A percentile compares a stretch with the other conserved stretches of the same genome.
Evolutionary conservation across 495 filamentous ascomycete genomes (phyloP).

Genomic region (Neurospora sp.): DNA sequence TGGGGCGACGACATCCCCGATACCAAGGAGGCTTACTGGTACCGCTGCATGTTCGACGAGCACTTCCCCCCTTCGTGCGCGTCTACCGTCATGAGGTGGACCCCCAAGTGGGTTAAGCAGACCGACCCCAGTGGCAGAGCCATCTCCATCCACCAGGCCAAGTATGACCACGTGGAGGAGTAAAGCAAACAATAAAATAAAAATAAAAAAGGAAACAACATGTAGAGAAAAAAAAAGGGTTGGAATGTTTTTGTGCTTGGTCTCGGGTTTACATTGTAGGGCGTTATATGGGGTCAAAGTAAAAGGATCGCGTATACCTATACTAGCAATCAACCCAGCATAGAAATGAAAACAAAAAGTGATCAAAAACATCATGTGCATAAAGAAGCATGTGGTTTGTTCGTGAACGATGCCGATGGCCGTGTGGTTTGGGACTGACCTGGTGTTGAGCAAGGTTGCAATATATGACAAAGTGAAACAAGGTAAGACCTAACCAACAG

Average conservation of each 20-base stretch:
- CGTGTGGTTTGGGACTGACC: neutral
- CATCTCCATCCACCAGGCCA: slow-evolving; percentile 58
- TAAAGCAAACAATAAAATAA: neutral
- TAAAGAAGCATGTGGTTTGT: neutral
- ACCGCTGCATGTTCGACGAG: slow-evolving; percentile 96
- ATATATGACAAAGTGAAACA: neutral
- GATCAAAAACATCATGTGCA: neutral
- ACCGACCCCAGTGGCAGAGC: slow-evolving; percentile 84
- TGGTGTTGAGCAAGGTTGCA: neutral
- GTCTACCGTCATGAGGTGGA: slow-evolving; percentile 90
- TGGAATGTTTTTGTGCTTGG: neutral
- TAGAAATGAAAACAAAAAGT: neutral
- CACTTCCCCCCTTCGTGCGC: slow-evolving; percentile 91
- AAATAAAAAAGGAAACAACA: neutral
- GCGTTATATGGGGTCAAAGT: neutral
- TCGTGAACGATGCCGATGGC: neutral
- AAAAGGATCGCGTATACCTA: neutral
- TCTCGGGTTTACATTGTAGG: neutral
- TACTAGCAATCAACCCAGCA: neutral
- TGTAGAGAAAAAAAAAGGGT: neutral
- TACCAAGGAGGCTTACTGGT: slow-evolving; percentile 99
- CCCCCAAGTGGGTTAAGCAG: slow-evolving; percentile 95
- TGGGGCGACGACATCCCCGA: slow-evolving; percentile 89
- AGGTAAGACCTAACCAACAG: neutral
- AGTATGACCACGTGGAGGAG: slow-evolving; percentile 42